Base-by-base conservation (phyloP, 805 yeast species). In the Suhomyces sp. region DNA sequence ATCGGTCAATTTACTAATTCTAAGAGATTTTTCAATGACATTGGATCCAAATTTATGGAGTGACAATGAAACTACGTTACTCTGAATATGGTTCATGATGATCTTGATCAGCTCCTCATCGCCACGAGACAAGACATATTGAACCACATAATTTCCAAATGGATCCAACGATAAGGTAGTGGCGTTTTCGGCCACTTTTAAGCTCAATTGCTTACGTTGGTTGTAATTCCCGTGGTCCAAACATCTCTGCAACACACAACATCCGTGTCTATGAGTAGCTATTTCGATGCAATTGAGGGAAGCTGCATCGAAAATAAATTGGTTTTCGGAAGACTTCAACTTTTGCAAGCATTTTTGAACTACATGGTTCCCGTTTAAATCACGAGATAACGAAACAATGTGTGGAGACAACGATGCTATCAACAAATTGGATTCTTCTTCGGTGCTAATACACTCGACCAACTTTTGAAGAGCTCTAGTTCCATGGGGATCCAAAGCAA, bases 91-190 rank as follows among this genome's bases (percentile, higher is more conserved):
- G 44, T 67, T 62, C 56, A 73, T 62, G 31, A 75, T 72, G 43
- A 65, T 53, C 37, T 54, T 60, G 33, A 72, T 65, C 31, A 73
- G 66, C 27, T 54, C 59, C 15, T 67, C 71, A 57, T 73, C 77
- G 10, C 78, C 78, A 48, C 82, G 74, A 2, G 80, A 73, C 56
- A 88, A 74, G 20, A 94, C 96, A 63, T 94, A 93, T 70, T 94
- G 99, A 48, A 94, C 91, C 47, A 94, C 98, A 68, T 94, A 94
- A 68, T 94, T 94, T 33, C 99, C 99, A 72, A 88, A 94, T 12
- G 97, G 97, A 69, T 94, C 97, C 52, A 88, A 77, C 15, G 96
- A 85, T 49, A 94, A 77, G 35, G 77, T 78, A 45, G 85, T 79
- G 37, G 96, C 84, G 61, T 85, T 77, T 48, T 77, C 77, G 19